Evolutionary conservation across 441 rosid genomes (phyloP), one percentile per base, ranked within the genome.

Genomic region (Adansonia rubrostipa): DNA sequence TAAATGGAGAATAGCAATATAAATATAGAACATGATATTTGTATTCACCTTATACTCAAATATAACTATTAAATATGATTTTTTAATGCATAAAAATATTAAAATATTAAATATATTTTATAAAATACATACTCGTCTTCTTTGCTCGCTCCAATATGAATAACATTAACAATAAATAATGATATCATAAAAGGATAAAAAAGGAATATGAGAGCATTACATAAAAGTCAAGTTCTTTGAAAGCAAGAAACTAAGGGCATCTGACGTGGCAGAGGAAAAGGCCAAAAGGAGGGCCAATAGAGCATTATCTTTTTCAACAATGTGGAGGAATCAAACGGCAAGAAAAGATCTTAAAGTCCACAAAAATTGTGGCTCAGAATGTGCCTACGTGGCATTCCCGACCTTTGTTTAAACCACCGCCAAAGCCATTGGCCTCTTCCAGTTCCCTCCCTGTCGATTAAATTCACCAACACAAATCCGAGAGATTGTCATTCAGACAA

Each of bases 301-400:
- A 15, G 81, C 86, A 85, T 81, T 57, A 82, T 80, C 89, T 86
- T 78, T 78, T 74, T 44, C 68, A 17, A 78, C 81, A 77, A 78
- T 47, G 68, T 67, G 79, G 76, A 82, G 86, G 92, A 88, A 89
- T 89, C 87, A 77, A 85, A 89, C 88, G 79, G 78, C 77, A 77
- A 77, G 87, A 86, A 88, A 85, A 85, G 83, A 86, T 88, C 81
- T 86, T 77, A 77, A 70, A 82, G 77, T 78, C 91, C 92, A 85
- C 87, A 77, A 54, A 78, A 85, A 82, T 88, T 87, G 97, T 92
- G 95, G 95, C 90, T 90, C 91, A 81, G 65, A 83, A 65, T n/a
- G 24, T 44, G 78, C 84, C 86, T 82, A 87, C 48, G 86, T 89
- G 92, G 85, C 88, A 71, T 80, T 79, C 73, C 75, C 76, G 74